phyloP scores from a whole-genome alignment of 164 flowering plant genomes.

The Liriodendron chinense region DNA sequence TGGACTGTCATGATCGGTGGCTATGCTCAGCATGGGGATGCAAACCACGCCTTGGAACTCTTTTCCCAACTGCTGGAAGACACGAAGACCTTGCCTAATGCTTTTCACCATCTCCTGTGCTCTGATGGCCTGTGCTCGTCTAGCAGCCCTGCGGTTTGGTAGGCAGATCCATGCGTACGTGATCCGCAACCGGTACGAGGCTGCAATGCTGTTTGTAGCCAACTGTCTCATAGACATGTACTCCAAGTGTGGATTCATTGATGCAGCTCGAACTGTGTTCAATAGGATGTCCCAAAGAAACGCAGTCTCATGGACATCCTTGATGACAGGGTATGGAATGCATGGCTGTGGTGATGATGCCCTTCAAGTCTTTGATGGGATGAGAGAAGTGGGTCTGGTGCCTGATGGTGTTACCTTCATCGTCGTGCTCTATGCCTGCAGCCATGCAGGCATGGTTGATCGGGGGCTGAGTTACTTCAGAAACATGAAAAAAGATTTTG shows the following conservation, averaged over 20 bases:
- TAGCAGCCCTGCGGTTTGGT: constrained; percentile 53
- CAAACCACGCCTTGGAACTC: constrained; percentile 54
- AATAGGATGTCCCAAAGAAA: constrained; percentile 51
- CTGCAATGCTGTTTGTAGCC: constrained; percentile 44
- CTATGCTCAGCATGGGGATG: constrained; percentile 72
- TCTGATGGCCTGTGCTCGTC: constrained; percentile 76
- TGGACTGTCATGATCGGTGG: constrained; percentile 91
- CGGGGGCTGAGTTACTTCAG: constrained; percentile 50
- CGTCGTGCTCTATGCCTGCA: constrained; percentile 79
- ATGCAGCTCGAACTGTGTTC: constrained; percentile 53
- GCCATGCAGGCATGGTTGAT: constrained; percentile 75
- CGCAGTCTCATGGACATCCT: constrained; percentile 76
- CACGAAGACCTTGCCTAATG: constrained; percentile 43
- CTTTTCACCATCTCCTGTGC: constrained; percentile 73
- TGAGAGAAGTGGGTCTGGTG: constrained; percentile 44
- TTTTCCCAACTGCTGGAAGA: constrained; percentile 52
- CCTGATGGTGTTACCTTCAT: constrained; percentile 70
- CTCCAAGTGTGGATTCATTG: constrained; percentile 70
- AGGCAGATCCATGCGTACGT: constrained; percentile 66
- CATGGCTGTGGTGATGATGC: constrained; percentile 79
- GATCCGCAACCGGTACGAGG: constrained; percentile 41
- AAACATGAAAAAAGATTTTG: constrained; percentile 50
- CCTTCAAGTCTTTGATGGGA: constrained; percentile 46
- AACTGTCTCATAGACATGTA: constrained; percentile 89
- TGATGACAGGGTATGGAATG: constrained; percentile 73